Evolutionary conservation across 495 filamentous ascomycete species (phyloP).

Genomic region (Parmelia sp.): DNA sequence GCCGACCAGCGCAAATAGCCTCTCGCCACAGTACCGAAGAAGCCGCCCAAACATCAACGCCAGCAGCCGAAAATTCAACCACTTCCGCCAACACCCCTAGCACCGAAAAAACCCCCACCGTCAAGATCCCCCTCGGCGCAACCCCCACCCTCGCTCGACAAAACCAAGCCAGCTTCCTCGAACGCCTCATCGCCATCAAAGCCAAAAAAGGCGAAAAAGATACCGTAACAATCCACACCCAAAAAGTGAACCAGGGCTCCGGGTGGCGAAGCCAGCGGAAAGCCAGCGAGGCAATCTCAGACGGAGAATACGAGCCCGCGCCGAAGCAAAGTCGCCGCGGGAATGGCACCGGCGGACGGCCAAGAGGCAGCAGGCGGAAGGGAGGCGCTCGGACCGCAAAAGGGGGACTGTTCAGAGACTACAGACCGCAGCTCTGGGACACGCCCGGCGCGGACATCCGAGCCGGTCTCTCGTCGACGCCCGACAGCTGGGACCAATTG

Average conservation of each 20-base stretch:
- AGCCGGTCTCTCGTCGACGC: conserved; percentile 1
- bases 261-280: conserved; percentile 21
- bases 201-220: conserved; percentile 41
- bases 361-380: not conserved
- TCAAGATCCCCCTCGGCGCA: conserved; percentile 12
- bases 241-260: conserved; percentile 10
- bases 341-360: not conserved
- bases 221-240: conserved; percentile 28
- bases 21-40: not conserved
- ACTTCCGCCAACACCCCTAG: not conserved
- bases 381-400: conserved; percentile 11
- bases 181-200: conserved; percentile 40
- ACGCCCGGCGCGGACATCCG: conserved; percentile 11
- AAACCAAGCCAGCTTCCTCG: conserved; percentile 42
- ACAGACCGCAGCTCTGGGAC: conserved; percentile 12
- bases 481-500: conserved; percentile 9
- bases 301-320: not conserved
- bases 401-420: conserved; percentile 14
- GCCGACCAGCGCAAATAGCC: conserved; percentile 39
- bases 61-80: not conserved
- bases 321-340: not conserved
- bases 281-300: conserved; percentile 1
- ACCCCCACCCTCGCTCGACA: conserved; percentile 18
- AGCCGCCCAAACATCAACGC: not conserved
- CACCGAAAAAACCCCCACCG: not conserved